Evolutionary conservation across 768 basidiomycete genomes (phyloP).

Genomic region (Mycena capillaripes): DNA sequence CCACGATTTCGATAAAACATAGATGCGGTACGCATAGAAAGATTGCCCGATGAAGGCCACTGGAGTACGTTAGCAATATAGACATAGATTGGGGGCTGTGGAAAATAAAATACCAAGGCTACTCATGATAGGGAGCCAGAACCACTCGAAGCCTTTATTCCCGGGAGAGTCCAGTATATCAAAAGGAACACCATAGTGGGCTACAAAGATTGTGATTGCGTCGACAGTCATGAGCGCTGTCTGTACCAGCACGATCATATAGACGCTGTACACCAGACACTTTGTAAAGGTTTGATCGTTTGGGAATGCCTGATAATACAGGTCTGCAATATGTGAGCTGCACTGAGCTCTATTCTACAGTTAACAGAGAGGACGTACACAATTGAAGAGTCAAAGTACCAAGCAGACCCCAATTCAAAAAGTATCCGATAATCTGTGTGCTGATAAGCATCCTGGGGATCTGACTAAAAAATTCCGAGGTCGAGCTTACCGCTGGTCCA

Average conservation of each 20-base stretch:
- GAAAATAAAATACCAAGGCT: background rate
- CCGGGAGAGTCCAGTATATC: background rate
- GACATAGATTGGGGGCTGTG: background rate
- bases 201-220: background rate
- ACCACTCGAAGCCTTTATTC: background rate
- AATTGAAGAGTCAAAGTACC: slow-evolving; percentile 41
- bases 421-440: slow-evolving; percentile 34
- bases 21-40: slow-evolving; percentile 3
- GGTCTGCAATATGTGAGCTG: slow-evolving; percentile 36
- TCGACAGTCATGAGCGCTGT: slow-evolving; percentile 38
- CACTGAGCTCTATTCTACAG: background rate
- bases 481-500: background rate
- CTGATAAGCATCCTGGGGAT: background rate
- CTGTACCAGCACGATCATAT: slow-evolving; percentile 37
- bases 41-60: background rate
- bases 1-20: background rate
- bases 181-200: no score
- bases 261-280: slow-evolving; percentile 37
- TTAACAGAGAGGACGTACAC: slow-evolving; percentile 37
- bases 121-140: background rate
- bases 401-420: slow-evolving; percentile 39
- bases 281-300: slow-evolving; percentile 41
- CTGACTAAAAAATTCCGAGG: background rate
- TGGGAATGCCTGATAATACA: slow-evolving; percentile 47
- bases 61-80: background rate